Evolutionary conservation across 129 eudicot genomes (phyloP), one percentile per base, ranked within the genome.

Genomic region (Glebionis coronaria): DNA sequence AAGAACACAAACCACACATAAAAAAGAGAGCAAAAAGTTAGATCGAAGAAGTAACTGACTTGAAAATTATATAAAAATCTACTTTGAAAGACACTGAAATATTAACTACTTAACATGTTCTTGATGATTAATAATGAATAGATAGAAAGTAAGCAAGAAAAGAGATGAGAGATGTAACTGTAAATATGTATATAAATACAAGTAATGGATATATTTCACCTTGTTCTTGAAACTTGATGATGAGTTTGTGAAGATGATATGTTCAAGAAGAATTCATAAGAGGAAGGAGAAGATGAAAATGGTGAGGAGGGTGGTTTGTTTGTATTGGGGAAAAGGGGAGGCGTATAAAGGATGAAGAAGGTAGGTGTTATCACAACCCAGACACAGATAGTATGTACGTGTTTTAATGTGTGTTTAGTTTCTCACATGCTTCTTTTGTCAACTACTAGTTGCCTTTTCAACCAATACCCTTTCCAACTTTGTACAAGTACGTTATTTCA

Each of bases 341-440:
- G 57, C 46, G 16, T 44, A 55, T 63, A 44, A n/a, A n/a, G n/a
- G n/a, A n/a, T n/a, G n/a, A n/a, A n/a, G n/a, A n/a, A 54, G 57
- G 71, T 54, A 73, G 63, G 63, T 63, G 42, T 46, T 21, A 42
- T 27, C 56, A 23, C 56, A 50, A 7, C 42, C 42, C 42, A 35
- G 42, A 35, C 46, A 25, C 27, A 52, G 70, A 13, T 9, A 54
- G 27, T 38, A 44, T 40, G 20, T 46, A 49, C 54, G 18, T 12
- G 9, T 62, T 62, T 72, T 35, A 35, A 6, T 35, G 10, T 35
- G 42, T 35, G 35, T 29, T 35, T 35, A 35, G 2, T 35, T 31
- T 35, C 10, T 35, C 76, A 72, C 70, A 72, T 72, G 76, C 63
- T 52, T 64, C 61, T n/a, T 21, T 70, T 70, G 67, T 70, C 76